Base-by-base conservation (phyloP, 371 early-diverging fungal genomes). In the Lichtheimia ramosa region DNA sequence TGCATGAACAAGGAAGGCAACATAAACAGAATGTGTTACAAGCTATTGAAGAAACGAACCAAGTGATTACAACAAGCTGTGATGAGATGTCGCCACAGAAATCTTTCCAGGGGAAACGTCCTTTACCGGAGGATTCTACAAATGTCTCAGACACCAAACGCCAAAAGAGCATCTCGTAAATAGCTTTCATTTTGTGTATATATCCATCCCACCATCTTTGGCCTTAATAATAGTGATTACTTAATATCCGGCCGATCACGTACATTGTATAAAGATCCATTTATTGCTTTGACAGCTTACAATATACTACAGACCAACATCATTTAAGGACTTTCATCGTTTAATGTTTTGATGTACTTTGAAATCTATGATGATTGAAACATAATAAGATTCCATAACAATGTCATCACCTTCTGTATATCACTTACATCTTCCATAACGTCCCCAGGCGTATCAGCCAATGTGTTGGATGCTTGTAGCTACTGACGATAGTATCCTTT, bases 81-180 rank as follows among this genome's bases (percentile, higher is more conserved):
- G 43, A 55, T 15, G 56, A 55, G n/a, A 55, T 55, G 8, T 13
- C 16, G 2, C 43, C 27, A 43, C 25, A 41, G 39, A 34, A 21
- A 16, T 13, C 43, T 12, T 13, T 25, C 2, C 20, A 25, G 10
- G 14, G 43, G 15, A 55, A 55, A 27, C 42, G 56, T 3, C 56
- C 56, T 15, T 25, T 55, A 5, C 24, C 42, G 0, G 42, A 25
- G n/a, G 56, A 55, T 43, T 55, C 24, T 6, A 43, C 56, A 24
- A 55, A 55, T 24, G 18, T 43, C 10, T 25, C 43, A 14, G 43
- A 55, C 12, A 7, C 56, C 28, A 53, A 53, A 53, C 53, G 40
- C 16, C 34, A 28, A 40, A 53, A 53, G 18, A n/a, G 14, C 14
- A 20, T 18, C 13, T 40, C 40, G 53, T 53, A 53, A 53, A 53